Conservation (phyloP, 2,329 filamentous ascomycete species). For the Eutypa lata region DNA sequence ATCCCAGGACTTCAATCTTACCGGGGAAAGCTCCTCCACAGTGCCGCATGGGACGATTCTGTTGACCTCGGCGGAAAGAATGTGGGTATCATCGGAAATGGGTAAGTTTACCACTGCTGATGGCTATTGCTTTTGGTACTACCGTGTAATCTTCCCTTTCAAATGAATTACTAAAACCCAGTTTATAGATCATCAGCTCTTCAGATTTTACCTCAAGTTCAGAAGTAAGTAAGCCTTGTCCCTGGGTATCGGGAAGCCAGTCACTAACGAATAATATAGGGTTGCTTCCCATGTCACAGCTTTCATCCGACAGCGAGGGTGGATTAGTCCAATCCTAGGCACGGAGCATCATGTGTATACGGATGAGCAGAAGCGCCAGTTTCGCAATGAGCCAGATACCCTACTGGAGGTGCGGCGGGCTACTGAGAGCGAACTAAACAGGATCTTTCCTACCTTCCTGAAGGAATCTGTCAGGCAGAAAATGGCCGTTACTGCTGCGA, state of each 20-base stretch:
- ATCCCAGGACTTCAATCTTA: constrained; percentile 10
- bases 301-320: constrained; percentile 48
- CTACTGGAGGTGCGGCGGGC: constrained; percentile 8
- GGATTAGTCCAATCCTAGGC: constrained; percentile 42
- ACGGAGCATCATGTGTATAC: constrained; percentile 41
- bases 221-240: constrained; percentile 11
- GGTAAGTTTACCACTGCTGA: neutral
- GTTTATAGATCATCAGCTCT: constrained; percentile 33
- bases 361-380: constrained; percentile 38
- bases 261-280: too few species aligned
- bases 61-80: constrained; percentile 8
- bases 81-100: constrained; percentile 8
- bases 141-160: too few species aligned
- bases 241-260: too few species aligned
- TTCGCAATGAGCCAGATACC: constrained; percentile 35
- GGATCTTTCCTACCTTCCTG: constrained; percentile 23
- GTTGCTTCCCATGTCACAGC: constrained; percentile 41
- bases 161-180: too few species aligned
- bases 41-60: constrained; percentile 12
- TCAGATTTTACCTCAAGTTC: constrained; percentile 45
- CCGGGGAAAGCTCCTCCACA: constrained; percentile 10
- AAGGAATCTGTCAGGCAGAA: neutral
- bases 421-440: constrained; percentile 16
- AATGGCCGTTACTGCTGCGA: too few species aligned
- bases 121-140: too few species aligned